Percentiles rank a stretch among this genome's conserved stretches.
These are phyloP conservation scores for Rhizoclosmatium globosum DNA, from an alignment of 192 early-diverging fungal species.

Conservation along the genomic window DNA sequence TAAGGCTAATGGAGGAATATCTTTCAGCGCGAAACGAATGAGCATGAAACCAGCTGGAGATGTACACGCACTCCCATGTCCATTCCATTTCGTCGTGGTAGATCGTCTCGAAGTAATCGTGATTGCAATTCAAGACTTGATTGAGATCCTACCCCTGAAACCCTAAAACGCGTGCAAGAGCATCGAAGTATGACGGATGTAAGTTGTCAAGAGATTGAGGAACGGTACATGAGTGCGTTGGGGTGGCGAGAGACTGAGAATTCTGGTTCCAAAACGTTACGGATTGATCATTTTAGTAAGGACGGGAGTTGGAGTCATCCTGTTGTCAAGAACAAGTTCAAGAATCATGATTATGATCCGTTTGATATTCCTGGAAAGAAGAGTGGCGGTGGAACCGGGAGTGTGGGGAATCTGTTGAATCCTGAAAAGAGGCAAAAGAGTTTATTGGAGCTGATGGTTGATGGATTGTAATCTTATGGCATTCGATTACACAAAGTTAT, in stretches of 20 bases:
- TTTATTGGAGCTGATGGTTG: neutral
- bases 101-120: slow-evolving; percentile 26
- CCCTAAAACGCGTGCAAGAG: slow-evolving; percentile 18
- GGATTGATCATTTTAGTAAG: slow-evolving; percentile 16
- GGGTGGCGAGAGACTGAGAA: slow-evolving; percentile 31
- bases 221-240: slow-evolving; percentile 24
- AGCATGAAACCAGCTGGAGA: neutral
- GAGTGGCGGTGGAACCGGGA: neutral
- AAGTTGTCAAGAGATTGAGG: slow-evolving; percentile 34
- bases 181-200: slow-evolving; percentile 28
- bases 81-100: slow-evolving; percentile 38
- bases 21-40: neutral
- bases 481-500: neutral
- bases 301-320: slow-evolving; percentile 36
- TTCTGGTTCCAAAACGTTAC: neutral
- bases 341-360: slow-evolving; percentile 3
- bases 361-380: neutral
- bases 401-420: neutral
- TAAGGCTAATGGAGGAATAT: neutral
- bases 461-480: neutral
- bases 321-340: slow-evolving; percentile 31
- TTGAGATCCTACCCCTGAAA: slow-evolving; percentile 32
- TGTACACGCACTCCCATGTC: slow-evolving; percentile 10
- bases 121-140: slow-evolving; percentile 22
- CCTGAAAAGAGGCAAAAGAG: neutral